Percentiles rank a stretch among this genome's conserved stretches.
Evolutionary conservation across 495 filamentous ascomycete species (phyloP).

Genomic region (Ascobolus immersus): DNA sequence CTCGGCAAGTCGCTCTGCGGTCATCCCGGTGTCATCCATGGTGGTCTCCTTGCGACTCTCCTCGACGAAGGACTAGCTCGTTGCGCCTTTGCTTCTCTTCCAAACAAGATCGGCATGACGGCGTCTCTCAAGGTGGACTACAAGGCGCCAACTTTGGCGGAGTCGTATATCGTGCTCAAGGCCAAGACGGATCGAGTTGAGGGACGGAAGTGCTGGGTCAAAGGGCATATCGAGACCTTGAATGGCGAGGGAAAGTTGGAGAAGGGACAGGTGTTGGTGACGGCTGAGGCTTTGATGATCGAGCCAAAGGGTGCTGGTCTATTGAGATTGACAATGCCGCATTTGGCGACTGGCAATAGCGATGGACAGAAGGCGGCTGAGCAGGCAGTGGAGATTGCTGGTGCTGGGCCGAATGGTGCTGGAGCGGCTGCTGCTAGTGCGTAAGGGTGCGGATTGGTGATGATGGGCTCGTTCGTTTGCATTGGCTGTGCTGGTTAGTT

Average conservation of each 20-base stretch:
- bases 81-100: slow-evolving; percentile 74
- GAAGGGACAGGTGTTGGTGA: slow-evolving; percentile 39
- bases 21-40: slow-evolving; percentile 78
- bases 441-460: no score
- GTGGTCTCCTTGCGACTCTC: slow-evolving; percentile 71
- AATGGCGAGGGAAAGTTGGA: slow-evolving; percentile 25
- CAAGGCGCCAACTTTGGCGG: slow-evolving; percentile 47
- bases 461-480: no score
- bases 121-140: slow-evolving; percentile 83
- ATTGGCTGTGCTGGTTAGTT: no score
- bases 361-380: no score
- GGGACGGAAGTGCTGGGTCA: slow-evolving; percentile 89
- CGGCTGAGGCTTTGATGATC: slow-evolving; percentile 68
- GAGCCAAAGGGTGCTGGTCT: no score
- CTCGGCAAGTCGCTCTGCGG: slow-evolving; percentile 66
- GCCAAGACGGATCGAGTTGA: slow-evolving; percentile 71
- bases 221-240: slow-evolving; percentile 69
- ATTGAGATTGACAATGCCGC: no score
- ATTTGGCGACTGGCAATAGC: no score
- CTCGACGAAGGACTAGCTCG: slow-evolving; percentile 76
- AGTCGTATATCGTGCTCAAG: slow-evolving; percentile 49
- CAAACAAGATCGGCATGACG: slow-evolving; percentile 71
- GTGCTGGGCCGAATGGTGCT: no score
- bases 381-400: no score
- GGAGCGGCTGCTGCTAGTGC: no score